These are phyloP conservation scores for Pichia exigua DNA, from an alignment of 805 yeast species.

Conservation along the genomic window DNA sequence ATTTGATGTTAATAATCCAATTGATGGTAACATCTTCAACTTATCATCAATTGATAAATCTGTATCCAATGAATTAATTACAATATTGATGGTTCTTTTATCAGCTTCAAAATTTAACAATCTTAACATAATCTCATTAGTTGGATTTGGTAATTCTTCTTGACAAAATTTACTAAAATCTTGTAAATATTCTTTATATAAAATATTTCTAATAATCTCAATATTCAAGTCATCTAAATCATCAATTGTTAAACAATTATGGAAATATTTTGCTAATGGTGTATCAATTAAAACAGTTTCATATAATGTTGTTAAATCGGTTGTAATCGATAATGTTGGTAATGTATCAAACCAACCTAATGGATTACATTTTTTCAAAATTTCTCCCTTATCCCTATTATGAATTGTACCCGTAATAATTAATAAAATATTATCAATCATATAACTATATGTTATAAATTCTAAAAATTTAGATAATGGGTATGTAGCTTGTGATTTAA, in stretches of 20 bases:
- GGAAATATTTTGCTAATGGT: constrained; percentile 94
- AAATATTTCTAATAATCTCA: constrained; percentile 85
- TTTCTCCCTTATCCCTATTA: constrained; percentile 84
- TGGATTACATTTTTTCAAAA: constrained; percentile 88
- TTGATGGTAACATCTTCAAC: constrained; percentile 62
- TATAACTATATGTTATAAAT: constrained; percentile 89
- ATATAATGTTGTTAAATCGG: constrained; percentile 89
- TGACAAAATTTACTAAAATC: constrained; percentile 67
- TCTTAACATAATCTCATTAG: constrained; percentile 70
- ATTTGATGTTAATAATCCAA: constrained; percentile 60
- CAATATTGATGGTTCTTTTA: constrained; percentile 85
- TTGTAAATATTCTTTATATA: constrained; percentile 89
- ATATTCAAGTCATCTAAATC: constrained; percentile 93
- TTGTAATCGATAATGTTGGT: constrained; percentile 90
- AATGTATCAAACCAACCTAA: constrained; percentile 98
- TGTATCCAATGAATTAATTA: constrained; percentile 81
- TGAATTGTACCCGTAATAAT: constrained; percentile 97
- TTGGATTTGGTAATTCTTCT: constrained; percentile 60
- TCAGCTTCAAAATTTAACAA: constrained; percentile 89
- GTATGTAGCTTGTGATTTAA: constrained; percentile 76
- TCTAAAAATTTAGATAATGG: constrained; percentile 80
- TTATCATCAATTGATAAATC: constrained; percentile 73
- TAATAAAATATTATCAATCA: constrained; percentile 95
- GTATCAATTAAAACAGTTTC: constrained; percentile 91
- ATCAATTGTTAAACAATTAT: constrained; percentile 76